A percentile compares a stretch with the other conserved stretches of the same genome.
Evolutionary conservation across 2,329 filamentous ascomycete genomes (phyloP).

Genomic region (Colletotrichum incanum): DNA sequence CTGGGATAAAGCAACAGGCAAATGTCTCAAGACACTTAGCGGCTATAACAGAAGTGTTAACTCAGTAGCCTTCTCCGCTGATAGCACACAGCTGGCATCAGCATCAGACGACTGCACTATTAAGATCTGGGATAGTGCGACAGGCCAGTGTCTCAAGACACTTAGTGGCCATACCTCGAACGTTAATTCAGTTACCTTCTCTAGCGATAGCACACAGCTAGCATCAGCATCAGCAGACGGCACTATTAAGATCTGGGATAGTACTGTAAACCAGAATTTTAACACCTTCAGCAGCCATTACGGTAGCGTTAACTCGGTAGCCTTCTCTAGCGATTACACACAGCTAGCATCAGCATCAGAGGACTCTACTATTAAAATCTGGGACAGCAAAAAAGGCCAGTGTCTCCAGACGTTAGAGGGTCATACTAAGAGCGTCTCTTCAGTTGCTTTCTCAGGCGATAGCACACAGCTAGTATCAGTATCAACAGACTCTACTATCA

Average conservation of each 20-base stretch:
- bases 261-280: too few species aligned
- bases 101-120: not conserved
- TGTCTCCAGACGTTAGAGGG: not conserved
- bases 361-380: not conserved
- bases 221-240: too few species aligned
- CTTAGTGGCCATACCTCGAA: not conserved
- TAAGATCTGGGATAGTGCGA: not conserved
- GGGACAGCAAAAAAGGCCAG: not conserved
- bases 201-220: not conserved
- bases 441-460: not conserved
- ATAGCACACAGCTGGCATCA: not conserved
- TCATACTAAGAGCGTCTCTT: fast-evolving
- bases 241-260: too few species aligned
- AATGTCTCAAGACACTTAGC: not conserved
- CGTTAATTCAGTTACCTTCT: not conserved
- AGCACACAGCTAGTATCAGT: not conserved
- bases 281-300: too few species aligned
- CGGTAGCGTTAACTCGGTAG: not conserved
- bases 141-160: not conserved
- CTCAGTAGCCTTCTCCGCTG: not conserved
- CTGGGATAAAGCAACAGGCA: not conserved
- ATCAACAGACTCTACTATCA: not conserved
- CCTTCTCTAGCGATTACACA: not conserved
- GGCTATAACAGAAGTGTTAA: fast-evolving
- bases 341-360: not conserved